phyloP scores from a whole-genome alignment of 768 basidiomycete genomes.

The Suillus subalutaceus region DNA sequence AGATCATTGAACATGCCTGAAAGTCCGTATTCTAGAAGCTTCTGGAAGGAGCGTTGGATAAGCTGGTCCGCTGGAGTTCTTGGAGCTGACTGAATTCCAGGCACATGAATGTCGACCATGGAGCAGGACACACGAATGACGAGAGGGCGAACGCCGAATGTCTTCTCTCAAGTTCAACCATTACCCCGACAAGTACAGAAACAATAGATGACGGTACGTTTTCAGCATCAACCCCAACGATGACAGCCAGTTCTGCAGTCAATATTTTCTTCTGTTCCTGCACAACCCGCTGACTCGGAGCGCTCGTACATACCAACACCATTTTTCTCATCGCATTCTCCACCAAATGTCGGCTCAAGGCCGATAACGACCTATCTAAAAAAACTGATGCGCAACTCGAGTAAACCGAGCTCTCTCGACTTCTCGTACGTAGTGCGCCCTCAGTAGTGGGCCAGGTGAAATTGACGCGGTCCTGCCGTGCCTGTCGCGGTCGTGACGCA shows the following conservation, averaged over 20 bases:
- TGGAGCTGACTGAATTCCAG: no score
- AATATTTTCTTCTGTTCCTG: constrained; percentile 42
- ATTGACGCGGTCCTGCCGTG: no score
- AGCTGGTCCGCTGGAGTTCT: no score
- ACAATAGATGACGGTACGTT: constrained; percentile 78
- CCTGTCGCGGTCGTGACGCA: no score
- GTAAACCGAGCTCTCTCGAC: constrained; percentile 15
- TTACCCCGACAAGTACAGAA: constrained; percentile 31
- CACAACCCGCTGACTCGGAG: no score
- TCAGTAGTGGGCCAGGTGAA: no score
- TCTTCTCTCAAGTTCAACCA: constrained; percentile 26
- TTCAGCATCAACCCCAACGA: constrained; percentile 75
- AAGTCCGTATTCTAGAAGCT: no score
- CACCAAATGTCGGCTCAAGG: constrained; percentile 32
- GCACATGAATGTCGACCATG: no score
- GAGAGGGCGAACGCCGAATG: no score
- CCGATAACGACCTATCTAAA: constrained; percentile 17
- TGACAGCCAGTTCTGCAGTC: constrained; percentile 54
- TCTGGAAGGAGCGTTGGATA: no score
- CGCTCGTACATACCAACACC: constrained; percentile 35
- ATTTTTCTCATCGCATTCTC: constrained; percentile 25
- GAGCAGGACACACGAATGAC: no score
- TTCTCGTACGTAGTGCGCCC: constrained; percentile 16
- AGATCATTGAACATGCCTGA: no score
- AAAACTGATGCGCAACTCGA: constrained; percentile 10